Percentiles rank a stretch among this genome's conserved stretches.
These are phyloP conservation scores for Tylopilus sp. DNA, from an alignment of 1,284 basidiomycete genomes.

Conservation along the genomic window DNA sequence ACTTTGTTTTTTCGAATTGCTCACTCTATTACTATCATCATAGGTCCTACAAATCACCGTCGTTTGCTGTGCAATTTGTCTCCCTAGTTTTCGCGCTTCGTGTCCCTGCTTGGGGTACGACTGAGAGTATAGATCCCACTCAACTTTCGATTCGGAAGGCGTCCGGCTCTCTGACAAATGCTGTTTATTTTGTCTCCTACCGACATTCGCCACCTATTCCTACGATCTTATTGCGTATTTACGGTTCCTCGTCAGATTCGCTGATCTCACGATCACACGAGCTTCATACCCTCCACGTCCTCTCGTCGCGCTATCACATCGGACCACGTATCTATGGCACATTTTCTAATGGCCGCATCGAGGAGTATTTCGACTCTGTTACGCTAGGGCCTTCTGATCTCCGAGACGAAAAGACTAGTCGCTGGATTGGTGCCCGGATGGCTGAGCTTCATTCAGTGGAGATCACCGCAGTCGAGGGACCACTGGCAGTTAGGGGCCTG, in stretches of 20 bases:
- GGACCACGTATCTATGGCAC: slow-evolving; percentile 91
- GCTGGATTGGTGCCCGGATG: slow-evolving; percentile 87
- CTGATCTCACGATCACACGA: slow-evolving; percentile 84
- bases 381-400: slow-evolving; percentile 75
- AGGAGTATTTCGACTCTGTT: slow-evolving; percentile 87
- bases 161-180: slow-evolving; percentile 90
- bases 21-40: slow-evolving; percentile 18
- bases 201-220: slow-evolving; percentile 46
- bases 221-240: slow-evolving; percentile 82
- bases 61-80: slow-evolving; percentile 58
- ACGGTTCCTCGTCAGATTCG: slow-evolving; percentile 78
- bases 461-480: slow-evolving; percentile 58
- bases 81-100: slow-evolving; percentile 51
- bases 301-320: slow-evolving; percentile 81
- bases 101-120: slow-evolving; percentile 54
- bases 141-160: slow-evolving; percentile 69
- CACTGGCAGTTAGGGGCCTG: slow-evolving; percentile 35
- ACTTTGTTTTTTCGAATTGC: slow-evolving; percentile 20
- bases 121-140: slow-evolving; percentile 41
- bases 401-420: slow-evolving; percentile 67
- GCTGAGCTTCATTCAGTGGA: slow-evolving; percentile 90
- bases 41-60: slow-evolving; percentile 63
- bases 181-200: slow-evolving; percentile 87
- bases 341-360: slow-evolving; percentile 87
- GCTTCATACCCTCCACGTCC: slow-evolving; percentile 78